A percentile compares a stretch with the other conserved stretches of the same genome.
These are phyloP conservation scores for Rhodotorula sp. DNA, from an alignment of 1,284 basidiomycete species.

Conservation along the genomic window DNA sequence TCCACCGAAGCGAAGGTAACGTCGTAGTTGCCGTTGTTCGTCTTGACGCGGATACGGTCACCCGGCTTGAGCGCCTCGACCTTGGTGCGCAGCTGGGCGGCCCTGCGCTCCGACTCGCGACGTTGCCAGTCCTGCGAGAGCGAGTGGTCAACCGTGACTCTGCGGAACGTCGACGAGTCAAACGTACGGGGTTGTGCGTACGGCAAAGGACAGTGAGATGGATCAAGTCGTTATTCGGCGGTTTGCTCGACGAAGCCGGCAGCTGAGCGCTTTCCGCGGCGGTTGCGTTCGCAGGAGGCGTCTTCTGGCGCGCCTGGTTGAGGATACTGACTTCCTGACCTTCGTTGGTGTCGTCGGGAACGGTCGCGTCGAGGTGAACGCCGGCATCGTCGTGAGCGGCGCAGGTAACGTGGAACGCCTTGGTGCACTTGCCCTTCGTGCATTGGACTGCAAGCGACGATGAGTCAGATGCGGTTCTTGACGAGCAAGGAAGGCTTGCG, in stretches of 20 bases:
- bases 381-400: conserved; percentile 62
- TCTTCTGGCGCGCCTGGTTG: conserved; percentile 1
- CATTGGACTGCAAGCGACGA: conserved; percentile 43
- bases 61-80: conserved; percentile 62
- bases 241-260: neutral
- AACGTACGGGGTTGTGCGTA: conserved; percentile 59
- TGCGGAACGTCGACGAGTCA: conserved; percentile 61
- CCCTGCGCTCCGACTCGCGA: conserved; percentile 62
- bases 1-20: conserved; percentile 69
- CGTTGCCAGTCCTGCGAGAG: conserved; percentile 58
- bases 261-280: neutral
- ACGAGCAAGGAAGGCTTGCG: neutral
- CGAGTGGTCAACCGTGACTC: conserved; percentile 60
- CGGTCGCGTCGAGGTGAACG: conserved; percentile 62
- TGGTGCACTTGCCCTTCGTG: conserved; percentile 58
- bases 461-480: neutral
- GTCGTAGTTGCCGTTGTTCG: conserved; percentile 73
- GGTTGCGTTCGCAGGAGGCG: neutral
- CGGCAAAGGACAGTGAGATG: conserved; percentile 36
- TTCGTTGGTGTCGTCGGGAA: conserved; percentile 61
- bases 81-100: conserved; percentile 60
- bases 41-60: conserved; percentile 73
- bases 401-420: conserved; percentile 90
- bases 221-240: conserved; percentile 19
- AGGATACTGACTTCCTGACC: conserved; percentile 50